These are phyloP conservation scores for Lepidium aucheri DNA, from an alignment of 345 rosid species.

Conservation along the genomic window DNA sequence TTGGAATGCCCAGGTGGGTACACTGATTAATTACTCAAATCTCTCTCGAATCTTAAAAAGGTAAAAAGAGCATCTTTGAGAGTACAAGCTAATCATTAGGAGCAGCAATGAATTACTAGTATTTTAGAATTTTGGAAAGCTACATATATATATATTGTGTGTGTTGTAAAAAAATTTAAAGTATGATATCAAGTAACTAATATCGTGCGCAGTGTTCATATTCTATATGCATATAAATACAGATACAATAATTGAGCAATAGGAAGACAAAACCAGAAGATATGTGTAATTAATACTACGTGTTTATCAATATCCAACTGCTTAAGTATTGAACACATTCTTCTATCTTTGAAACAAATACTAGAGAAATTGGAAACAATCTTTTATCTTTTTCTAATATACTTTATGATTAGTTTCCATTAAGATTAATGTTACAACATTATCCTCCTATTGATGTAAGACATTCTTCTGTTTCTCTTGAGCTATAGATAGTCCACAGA, in stretches of 20 bases:
- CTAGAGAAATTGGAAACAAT: not conserved
- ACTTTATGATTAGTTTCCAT: not conserved
- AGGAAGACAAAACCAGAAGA: not conserved
- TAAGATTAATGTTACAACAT: not conserved
- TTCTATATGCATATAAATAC: no score
- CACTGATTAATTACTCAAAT: not conserved
- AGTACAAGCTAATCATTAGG: slow-evolving; percentile 9
- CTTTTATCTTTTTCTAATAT: not conserved
- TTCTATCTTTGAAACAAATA: not conserved
- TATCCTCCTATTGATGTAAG: not conserved
- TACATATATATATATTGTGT: not conserved
- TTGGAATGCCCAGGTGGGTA: not conserved
- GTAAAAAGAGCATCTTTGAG: not conserved
- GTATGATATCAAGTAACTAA: not conserved
- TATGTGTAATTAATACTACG: not conserved
- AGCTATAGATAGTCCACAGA: not conserved
- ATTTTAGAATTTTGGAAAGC: not conserved
- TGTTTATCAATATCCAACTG: not conserved
- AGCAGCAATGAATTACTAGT: no score
- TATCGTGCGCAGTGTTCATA: not conserved
- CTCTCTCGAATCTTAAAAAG: not conserved
- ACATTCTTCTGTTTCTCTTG: not conserved
- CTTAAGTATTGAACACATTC: not conserved
- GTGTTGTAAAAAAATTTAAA: not conserved
- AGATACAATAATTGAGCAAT: not conserved